phyloP scores from a whole-genome alignment of 805 yeast species.

The Candida montana region DNA sequence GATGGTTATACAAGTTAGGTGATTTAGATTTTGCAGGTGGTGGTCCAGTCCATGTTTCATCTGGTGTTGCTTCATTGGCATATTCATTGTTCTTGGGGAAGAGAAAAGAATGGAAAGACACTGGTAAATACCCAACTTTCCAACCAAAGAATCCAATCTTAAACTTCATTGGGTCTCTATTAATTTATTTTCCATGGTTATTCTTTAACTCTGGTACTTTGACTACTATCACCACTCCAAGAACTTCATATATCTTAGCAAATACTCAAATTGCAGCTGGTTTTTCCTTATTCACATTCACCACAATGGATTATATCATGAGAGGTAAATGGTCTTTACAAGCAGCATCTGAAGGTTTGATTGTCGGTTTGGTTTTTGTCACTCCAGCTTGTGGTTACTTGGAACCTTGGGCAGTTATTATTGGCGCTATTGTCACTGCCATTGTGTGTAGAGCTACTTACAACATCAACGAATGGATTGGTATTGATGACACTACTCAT shows the following conservation, averaged over 20 bases:
- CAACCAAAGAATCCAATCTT: constrained; percentile 91
- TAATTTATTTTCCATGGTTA: constrained; percentile 96
- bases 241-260: constrained; percentile 84
- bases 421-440: constrained; percentile 77
- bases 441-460: constrained; percentile 82
- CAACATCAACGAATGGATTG: constrained; percentile 67
- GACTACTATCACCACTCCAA: constrained; percentile 72
- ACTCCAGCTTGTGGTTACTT: constrained; percentile 92
- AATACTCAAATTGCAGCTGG: constrained; percentile 88
- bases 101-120: constrained; percentile 44
- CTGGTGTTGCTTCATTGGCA: constrained; percentile 89
- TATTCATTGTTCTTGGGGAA: constrained; percentile 74
- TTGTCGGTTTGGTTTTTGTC: constrained; percentile 96
- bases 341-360: constrained; percentile 89
- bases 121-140: constrained; percentile 51
- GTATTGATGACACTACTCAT: constrained; percentile 89
- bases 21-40: constrained; percentile 98
- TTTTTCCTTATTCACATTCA: constrained; percentile 86
- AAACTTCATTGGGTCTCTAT: constrained; percentile 79
- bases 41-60: constrained; percentile 91
- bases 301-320: constrained; percentile 74
- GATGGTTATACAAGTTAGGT: constrained; percentile 93
- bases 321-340: constrained; percentile 89
- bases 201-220: constrained; percentile 86
- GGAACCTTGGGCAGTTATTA: constrained; percentile 86